phyloP scores from a whole-genome alignment of 441 rosid genomes.

The Francoa sonchifolia region DNA sequence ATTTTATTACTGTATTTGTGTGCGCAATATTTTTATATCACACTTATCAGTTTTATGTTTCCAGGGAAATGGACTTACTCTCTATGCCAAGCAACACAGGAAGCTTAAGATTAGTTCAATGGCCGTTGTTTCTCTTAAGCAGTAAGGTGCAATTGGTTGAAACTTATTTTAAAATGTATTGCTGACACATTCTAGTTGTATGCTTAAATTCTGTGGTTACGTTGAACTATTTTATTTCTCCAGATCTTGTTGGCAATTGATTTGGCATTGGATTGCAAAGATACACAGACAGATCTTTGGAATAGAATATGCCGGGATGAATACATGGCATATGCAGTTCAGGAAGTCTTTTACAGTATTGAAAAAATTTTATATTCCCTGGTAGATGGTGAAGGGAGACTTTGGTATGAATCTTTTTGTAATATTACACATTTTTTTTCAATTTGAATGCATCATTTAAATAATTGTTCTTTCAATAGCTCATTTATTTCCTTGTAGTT shows the following conservation, averaged over 20 bases:
- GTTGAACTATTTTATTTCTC: conserved; percentile 15
- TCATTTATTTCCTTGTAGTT: neutral
- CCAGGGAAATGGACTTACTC: conserved; percentile 97
- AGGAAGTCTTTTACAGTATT: conserved; percentile 84
- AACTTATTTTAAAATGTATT: conserved; percentile 4
- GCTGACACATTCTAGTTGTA: conserved; percentile 4
- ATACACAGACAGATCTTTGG: conserved; percentile 77
- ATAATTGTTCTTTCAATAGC: neutral
- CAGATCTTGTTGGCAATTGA: conserved; percentile 93
- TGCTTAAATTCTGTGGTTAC: conserved; percentile 11
- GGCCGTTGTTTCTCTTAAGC: conserved; percentile 99
- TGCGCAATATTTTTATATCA: conserved; percentile 5
- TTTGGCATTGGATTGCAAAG: conserved; percentile 92
- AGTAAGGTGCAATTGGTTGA: conserved; percentile 60
- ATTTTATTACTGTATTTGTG: conserved; percentile 3
- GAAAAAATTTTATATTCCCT: conserved; percentile 72
- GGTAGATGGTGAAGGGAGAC: conserved; percentile 89
- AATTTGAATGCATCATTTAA: conserved; percentile 1
- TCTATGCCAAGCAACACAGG: conserved; percentile 90
- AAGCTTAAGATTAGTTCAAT: conserved; percentile 83
- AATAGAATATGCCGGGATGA: conserved; percentile 74
- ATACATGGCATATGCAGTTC: conserved; percentile 96
- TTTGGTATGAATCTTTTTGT: conserved; percentile 43
- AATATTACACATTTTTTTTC: conserved; percentile 4
- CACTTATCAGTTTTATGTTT: conserved; percentile 13